These are phyloP conservation scores for Skeletonema potamos DNA, from an alignment of 108 stramenopile species.

Conservation along the genomic window DNA sequence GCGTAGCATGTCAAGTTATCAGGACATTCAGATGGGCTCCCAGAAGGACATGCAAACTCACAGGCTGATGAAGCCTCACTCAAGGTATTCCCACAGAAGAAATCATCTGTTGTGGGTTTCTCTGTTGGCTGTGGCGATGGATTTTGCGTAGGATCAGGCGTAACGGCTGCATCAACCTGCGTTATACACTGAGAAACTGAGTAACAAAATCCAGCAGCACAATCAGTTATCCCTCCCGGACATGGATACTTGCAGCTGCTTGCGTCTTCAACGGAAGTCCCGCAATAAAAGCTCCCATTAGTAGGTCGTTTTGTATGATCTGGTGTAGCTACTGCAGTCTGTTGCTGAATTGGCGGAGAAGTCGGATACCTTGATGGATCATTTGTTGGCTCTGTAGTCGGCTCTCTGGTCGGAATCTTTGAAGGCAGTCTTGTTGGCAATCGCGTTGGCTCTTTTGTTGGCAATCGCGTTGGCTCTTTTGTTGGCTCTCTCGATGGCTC, in stretches of 20 bases:
- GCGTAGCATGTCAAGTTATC: slow-evolving; percentile 73
- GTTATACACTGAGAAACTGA: slow-evolving; percentile 13
- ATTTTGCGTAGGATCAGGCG: neutral
- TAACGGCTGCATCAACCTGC: neutral
- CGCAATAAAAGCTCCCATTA: slow-evolving; percentile 20
- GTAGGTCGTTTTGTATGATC: neutral
- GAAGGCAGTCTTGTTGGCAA: slow-evolving; percentile 1
- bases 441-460: slow-evolving; percentile 16
- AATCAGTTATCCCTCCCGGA: slow-evolving; percentile 16
- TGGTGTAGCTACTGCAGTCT: neutral
- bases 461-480: slow-evolving; percentile 3
- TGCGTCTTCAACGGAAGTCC: slow-evolving; percentile 3
- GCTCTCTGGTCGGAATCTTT: slow-evolving; percentile 15
- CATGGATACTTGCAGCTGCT: slow-evolving; percentile 11
- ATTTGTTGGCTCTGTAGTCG: slow-evolving; percentile 15
- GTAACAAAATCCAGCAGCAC: slow-evolving; percentile 22
- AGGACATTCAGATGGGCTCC: slow-evolving; percentile 69
- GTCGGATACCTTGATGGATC: slow-evolving; percentile 6
- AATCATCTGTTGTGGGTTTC: slow-evolving; percentile 42
- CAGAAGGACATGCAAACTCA: slow-evolving; percentile 66
- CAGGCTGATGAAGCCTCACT: slow-evolving; percentile 66
- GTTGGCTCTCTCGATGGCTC: slow-evolving; percentile 14
- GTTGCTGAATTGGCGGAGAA: slow-evolving; percentile 1
- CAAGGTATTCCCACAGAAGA: slow-evolving; percentile 75
- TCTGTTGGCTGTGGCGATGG: neutral